Base-by-base conservation (phyloP, 495 filamentous ascomycete species). In the Aspergillus affinis region DNA sequence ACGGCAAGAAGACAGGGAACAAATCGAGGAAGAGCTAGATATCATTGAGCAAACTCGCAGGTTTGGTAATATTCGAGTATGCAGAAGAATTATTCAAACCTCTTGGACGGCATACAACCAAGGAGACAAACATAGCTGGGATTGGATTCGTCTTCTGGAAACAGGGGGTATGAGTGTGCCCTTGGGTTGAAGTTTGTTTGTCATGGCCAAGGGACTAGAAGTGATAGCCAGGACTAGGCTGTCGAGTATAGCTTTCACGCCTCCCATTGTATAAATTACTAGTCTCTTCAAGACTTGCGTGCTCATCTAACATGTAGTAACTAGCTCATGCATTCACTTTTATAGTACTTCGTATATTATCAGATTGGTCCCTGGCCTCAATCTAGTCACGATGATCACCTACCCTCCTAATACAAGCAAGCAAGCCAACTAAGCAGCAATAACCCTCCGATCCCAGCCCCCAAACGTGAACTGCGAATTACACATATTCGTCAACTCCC, bases 401-500 rank as follows among this genome's bases (percentile, higher is more conserved):
- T 4, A 2, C 23, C 23, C 23, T n/a, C 23, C 23, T 2, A 26
- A 4, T 26, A 26, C 23, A 26, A 26, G 23, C 23, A 26, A 26
- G 23, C 23, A 26, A 26, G 4, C n/a, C 17, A 57, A 18, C 21
- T 53, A 58, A 15, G 48, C 65, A n/a, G 54, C 57, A 60, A 62
- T 27, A 26, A 26, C 23, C 19, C 18, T 61, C 27, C 64, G 63
- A 7, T 59, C 27, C 72, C 72, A 74, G 10, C 45, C 23, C 2
- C 72, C 76, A 4, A 82, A 73, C 45, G 79, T 84, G 69, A 81
- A 85, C 68, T 86, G 82, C 58, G 75, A 78, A 68, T 86, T 87
- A 65, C 83, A 86, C 84, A 86, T 86, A 65, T 87, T 86, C 21
- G 75, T 80, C 70, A 87, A 68, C 70, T 88, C 85, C 84, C 84